phyloP scores from a whole-genome alignment of 2,329 filamentous ascomycete species.

The Huntiella abstrusa region DNA sequence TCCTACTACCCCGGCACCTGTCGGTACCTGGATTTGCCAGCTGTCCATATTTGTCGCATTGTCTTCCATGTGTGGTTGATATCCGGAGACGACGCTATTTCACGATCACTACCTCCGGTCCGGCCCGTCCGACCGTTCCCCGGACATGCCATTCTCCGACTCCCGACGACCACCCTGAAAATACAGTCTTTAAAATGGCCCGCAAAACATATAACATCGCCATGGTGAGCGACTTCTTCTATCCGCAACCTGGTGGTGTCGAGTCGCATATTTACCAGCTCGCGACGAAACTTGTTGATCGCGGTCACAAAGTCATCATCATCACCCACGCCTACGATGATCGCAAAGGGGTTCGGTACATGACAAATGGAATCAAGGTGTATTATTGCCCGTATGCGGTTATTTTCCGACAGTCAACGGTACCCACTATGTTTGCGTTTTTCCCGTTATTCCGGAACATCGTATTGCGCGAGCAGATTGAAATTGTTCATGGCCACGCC shows the following conservation, averaged over 20 bases:
- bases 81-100: no score
- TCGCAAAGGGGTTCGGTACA: slow-evolving; percentile 77
- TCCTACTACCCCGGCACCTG: no score
- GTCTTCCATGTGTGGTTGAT: no score
- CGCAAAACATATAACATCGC: slow-evolving; percentile 48
- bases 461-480: slow-evolving; percentile 78
- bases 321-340: slow-evolving; percentile 91
- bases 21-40: no score
- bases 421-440: slow-evolving; percentile 95
- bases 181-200: slow-evolving; percentile 23
- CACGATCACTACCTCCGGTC: neutral
- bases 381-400: slow-evolving; percentile 94
- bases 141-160: neutral
- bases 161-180: neutral
- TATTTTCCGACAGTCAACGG: slow-evolving; percentile 82
- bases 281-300: slow-evolving; percentile 87
- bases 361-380: slow-evolving; percentile 95
- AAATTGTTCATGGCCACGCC: slow-evolving; percentile 95
- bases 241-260: slow-evolving; percentile 86
- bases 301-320: slow-evolving; percentile 93
- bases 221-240: slow-evolving; percentile 99
- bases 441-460: slow-evolving; percentile 97
- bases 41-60: no score
- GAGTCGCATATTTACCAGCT: slow-evolving; percentile 98
- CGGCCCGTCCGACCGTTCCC: neutral